Evolutionary conservation across 306 rosid genomes (phyloP), one percentile per base, ranked within the genome.

Genomic region (Geum urbanum): DNA sequence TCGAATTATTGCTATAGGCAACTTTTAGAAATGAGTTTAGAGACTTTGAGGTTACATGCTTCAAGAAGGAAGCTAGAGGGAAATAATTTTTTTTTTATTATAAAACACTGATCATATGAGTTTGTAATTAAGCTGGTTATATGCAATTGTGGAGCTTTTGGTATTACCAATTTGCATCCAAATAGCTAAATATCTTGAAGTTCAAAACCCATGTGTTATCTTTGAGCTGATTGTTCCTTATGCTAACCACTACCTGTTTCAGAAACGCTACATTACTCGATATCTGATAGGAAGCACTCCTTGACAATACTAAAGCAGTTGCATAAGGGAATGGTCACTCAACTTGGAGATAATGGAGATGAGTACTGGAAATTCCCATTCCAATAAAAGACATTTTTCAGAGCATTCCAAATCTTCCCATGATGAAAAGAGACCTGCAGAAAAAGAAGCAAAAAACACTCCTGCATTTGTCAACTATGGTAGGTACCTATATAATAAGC

Each of bases 391-490:
- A 70, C 81, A 69, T 64, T 63, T 83, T 63, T 77, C 58, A 70
- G 85, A 83, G 75, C 86, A 86, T 69, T 64, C 86, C 40, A 77
- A 80, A 67, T 15, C 87, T 48, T 72, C 83, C 67, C 83, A 80
- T 80, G 84, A 82, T 69, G 81, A 64, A 40, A 87, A 86, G 68
- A 80, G 75, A 67, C 62, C 82, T 40, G 77, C 82, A 48, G 83
- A 84, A 75, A 84, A 80, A 73, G 83, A 87, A 63, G 44, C 76
- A 64, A 75, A 72, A 64, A 75, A 72, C 69, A 50, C 92, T 66
- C 75, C 88, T 18, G 66, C 59, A 16, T 90, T 80, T 82, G 85
- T 90, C 75, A 92, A 92, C 84, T 88, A 84, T 59, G 98, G 98
- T 92, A 62, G 79, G 91, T 67, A 53, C 18, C 71, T 56, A 27